Conservation (phyloP, 495 filamentous ascomycete species). For the Apiosordaria backusii region DNA sequence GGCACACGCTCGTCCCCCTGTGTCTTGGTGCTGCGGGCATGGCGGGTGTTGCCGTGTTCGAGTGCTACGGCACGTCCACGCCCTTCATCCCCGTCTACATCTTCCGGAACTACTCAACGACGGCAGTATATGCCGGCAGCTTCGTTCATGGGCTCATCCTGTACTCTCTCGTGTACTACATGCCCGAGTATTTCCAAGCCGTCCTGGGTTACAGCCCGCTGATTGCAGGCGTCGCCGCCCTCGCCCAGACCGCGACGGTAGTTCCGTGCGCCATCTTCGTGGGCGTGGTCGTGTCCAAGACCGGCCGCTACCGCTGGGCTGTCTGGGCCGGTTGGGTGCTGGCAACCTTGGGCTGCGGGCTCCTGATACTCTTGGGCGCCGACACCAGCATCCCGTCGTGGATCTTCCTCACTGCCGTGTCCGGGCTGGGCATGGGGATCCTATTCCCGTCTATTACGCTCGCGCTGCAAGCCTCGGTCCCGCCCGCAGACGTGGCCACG, state of each 20-base stretch:
- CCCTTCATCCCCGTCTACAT: constrained; percentile 37
- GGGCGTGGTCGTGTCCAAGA: constrained; percentile 19
- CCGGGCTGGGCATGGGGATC: neutral
- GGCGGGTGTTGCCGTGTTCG: constrained; percentile 33
- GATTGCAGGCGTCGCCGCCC: constrained; percentile 27
- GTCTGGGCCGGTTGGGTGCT: constrained; percentile 31
- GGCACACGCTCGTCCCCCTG: constrained; percentile 38
- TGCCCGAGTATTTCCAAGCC: constrained; percentile 40
- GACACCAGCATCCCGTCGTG: neutral
- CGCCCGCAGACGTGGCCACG: neutral
- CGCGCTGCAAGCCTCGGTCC: neutral
- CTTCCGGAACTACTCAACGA: constrained; percentile 30
- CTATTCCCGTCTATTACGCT: neutral
- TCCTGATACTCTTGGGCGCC: constrained; percentile 23
- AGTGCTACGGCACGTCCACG: constrained; percentile 33
- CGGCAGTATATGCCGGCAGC: constrained; percentile 25
- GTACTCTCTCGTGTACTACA: constrained; percentile 33
- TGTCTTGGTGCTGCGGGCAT: constrained; percentile 30
- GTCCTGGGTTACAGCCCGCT: constrained; percentile 31
- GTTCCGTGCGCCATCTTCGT: constrained; percentile 21
- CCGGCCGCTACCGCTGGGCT: constrained; percentile 22
- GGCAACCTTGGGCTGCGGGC: constrained; percentile 23
- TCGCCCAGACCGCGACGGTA: constrained; percentile 26
- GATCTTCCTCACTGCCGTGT: neutral
- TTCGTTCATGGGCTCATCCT: constrained; percentile 36